A percentile compares a stretch with the other conserved stretches of the same genome.
Conservation (phyloP, 1,284 basidiomycete species). For the Boletus sp. region DNA sequence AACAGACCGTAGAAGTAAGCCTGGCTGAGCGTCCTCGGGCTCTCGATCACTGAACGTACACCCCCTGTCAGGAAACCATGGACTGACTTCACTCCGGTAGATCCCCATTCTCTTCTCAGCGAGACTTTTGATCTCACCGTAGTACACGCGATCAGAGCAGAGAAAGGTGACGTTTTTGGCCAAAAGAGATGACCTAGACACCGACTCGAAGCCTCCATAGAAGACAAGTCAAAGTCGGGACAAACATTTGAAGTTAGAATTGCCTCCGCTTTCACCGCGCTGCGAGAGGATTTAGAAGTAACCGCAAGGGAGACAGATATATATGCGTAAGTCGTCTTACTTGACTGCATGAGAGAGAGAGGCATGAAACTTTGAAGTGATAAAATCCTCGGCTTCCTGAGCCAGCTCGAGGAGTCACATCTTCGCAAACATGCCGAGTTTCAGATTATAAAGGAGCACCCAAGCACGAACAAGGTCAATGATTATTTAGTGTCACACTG, state of each 20-base stretch:
- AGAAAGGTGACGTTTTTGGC: slow-evolving; percentile 14
- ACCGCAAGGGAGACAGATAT: slow-evolving; percentile 20
- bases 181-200: background rate
- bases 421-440: slow-evolving; percentile 10
- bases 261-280: slow-evolving; percentile 15
- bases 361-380: slow-evolving; percentile 21
- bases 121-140: slow-evolving; percentile 4
- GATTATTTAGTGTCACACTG: background rate
- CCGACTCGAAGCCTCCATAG: background rate
- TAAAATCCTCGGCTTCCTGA: slow-evolving; percentile 19
- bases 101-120: background rate
- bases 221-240: slow-evolving; percentile 17
- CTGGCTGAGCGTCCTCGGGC: background rate
- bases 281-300: slow-evolving; percentile 16
- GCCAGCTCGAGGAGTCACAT: slow-evolving; percentile 26
- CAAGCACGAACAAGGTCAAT: slow-evolving; percentile 22
- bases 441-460: slow-evolving; percentile 8
- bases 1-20: slow-evolving; percentile 22
- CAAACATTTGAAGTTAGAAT: slow-evolving; percentile 24
- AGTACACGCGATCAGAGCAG: slow-evolving; percentile 3
- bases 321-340: slow-evolving; percentile 27
- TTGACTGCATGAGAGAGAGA: background rate
- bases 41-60: slow-evolving; percentile 1
- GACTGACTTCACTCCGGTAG: slow-evolving; percentile 17
- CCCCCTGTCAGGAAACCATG: slow-evolving; percentile 14